phyloP scores from a whole-genome alignment of 352 stramenopile species.

The Phytophthora cryptogea region DNA sequence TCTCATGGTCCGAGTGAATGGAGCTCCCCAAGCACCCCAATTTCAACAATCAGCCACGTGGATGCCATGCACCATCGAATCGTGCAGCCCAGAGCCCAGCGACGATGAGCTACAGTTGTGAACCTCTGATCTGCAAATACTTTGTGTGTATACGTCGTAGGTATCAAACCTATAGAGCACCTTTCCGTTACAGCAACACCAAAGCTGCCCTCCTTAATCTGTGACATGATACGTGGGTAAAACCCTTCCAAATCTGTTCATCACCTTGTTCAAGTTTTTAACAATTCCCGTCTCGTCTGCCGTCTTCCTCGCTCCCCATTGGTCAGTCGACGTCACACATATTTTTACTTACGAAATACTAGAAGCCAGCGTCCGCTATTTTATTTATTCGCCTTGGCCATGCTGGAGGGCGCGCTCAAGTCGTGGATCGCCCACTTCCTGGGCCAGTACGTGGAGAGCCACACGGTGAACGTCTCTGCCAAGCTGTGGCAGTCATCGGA shows the following conservation, averaged over 20 bases:
- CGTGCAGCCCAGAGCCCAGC: conserved; percentile 23
- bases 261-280: conserved; percentile 8
- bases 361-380: conserved; percentile 19
- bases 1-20: conserved; percentile 57
- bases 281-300: conserved; percentile 11
- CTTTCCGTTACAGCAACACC: not conserved
- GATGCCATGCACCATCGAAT: conserved; percentile 33
- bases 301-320: not conserved
- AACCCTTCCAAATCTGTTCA: conserved; percentile 3
- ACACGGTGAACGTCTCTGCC: conserved; percentile 83
- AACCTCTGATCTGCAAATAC: not conserved
- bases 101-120: conserved; percentile 7
- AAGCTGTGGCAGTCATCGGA: conserved; percentile 90
- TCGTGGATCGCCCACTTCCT: conserved; percentile 87
- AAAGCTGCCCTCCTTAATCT: not conserved
- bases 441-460: conserved; percentile 87
- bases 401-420: conserved; percentile 89
- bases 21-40: conserved; percentile 52
- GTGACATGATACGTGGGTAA: conserved; percentile 17
- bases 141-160: too few relatives aligned
- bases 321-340: not conserved
- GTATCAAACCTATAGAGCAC: not conserved
- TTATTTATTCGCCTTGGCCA: conserved; percentile 38
- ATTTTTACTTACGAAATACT: conserved; percentile 18
- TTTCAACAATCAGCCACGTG: conserved; percentile 49